Evolutionary conservation across 2,329 filamentous ascomycete species (phyloP).

Genomic region (Aureobasidium sp.): DNA sequence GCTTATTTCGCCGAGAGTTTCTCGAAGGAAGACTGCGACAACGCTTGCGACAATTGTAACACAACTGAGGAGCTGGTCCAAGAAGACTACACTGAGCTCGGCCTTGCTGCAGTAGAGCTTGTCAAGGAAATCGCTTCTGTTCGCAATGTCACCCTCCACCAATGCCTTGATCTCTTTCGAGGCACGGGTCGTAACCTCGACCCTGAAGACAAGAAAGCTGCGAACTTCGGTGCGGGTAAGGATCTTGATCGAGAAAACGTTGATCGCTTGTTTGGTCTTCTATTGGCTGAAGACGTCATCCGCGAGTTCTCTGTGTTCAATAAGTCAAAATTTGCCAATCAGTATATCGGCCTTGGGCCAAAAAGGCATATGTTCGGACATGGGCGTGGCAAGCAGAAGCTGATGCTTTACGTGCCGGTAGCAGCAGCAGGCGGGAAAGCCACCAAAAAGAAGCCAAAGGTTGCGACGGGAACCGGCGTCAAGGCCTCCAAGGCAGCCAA

Average conservation of each 20-base stretch:
- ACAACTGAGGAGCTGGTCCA: constrained; percentile 63
- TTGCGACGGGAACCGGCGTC: constrained; percentile 16
- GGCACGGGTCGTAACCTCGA: constrained; percentile 58
- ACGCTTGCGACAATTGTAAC: constrained; percentile 83
- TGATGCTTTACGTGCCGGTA: constrained; percentile 47
- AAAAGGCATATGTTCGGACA: constrained; percentile 41
- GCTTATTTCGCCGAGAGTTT: constrained; percentile 93
- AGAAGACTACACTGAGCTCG: constrained; percentile 70
- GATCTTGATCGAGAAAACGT: constrained; percentile 67
- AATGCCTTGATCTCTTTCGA: constrained; percentile 78
- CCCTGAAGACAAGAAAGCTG: constrained; percentile 42
- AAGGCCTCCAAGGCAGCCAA: constrained; percentile 28
- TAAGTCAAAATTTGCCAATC: constrained; percentile 56
- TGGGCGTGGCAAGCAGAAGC: constrained; percentile 30
- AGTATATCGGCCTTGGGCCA: constrained; percentile 56
- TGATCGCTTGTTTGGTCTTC: constrained; percentile 73
- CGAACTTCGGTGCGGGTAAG: constrained; percentile 62
- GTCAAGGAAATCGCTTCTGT: constrained; percentile 48
- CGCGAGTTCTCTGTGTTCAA: constrained; percentile 63
- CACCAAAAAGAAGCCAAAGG: constrained; percentile 27
- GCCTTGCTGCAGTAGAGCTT: constrained; percentile 62
- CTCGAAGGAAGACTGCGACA: constrained; percentile 60
- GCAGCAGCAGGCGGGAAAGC: constrained; percentile 36
- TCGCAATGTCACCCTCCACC: constrained; percentile 60
- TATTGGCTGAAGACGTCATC: constrained; percentile 68